Conservation (phyloP, 352 stramenopile species). For the Pythium phragmiticola region DNA sequence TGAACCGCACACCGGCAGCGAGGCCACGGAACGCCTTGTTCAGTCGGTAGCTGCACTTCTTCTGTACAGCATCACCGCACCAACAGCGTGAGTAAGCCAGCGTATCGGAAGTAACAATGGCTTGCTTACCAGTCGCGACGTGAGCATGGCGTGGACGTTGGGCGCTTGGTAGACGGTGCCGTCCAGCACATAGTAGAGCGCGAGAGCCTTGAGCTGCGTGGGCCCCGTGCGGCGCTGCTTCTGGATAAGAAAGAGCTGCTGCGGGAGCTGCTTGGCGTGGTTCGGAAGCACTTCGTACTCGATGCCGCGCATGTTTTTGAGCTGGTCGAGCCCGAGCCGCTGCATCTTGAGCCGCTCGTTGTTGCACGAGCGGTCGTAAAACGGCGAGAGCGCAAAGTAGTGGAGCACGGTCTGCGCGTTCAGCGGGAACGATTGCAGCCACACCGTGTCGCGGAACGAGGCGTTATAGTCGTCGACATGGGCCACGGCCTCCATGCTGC, state of each 20-base stretch:
- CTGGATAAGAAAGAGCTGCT: slow-evolving; percentile 86
- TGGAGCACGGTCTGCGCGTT: slow-evolving; percentile 85
- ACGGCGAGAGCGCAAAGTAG: slow-evolving; percentile 87
- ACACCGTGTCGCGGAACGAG: slow-evolving; percentile 87
- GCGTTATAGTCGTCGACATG: slow-evolving; percentile 87
- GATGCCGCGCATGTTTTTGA: slow-evolving; percentile 86
- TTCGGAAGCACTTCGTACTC: slow-evolving; percentile 89
- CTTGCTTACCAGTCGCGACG: slow-evolving; percentile 62
- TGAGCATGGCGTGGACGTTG: slow-evolving; percentile 88
- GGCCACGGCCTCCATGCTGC: slow-evolving; percentile 61
- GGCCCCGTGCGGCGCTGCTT: slow-evolving; percentile 80
- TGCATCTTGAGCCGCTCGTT: slow-evolving; percentile 92
- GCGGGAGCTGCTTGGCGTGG: slow-evolving; percentile 77
- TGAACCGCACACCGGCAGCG: slow-evolving; percentile 78
- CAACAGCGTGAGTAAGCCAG: neutral
- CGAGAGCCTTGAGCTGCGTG: slow-evolving; percentile 77
- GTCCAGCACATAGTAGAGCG: slow-evolving; percentile 89
- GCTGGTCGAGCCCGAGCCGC: slow-evolving; percentile 79
- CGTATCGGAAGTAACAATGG: neutral
- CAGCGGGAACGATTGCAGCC: slow-evolving; percentile 82
- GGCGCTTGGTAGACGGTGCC: slow-evolving; percentile 85
- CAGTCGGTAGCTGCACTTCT: slow-evolving; percentile 85
- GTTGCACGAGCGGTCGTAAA: slow-evolving; percentile 89
- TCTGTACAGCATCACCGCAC: slow-evolving; percentile 31
- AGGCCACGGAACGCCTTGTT: slow-evolving; percentile 83